Conservation (phyloP, 805 yeast genomes). For the Monosporozyma unispora region DNA sequence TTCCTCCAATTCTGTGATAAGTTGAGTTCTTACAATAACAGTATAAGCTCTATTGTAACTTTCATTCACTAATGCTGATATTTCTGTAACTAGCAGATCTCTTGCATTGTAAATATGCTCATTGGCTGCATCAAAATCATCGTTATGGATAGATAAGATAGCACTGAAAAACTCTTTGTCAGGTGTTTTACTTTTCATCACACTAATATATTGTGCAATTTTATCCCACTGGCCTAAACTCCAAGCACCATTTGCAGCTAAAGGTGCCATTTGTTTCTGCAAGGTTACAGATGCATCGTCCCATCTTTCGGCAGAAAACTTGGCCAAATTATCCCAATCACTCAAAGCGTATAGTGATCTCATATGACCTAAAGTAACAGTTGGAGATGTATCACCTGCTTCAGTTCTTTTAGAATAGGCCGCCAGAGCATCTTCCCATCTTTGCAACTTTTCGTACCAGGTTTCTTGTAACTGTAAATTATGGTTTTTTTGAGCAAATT, state of each 20-base stretch:
- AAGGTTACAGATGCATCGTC: slow-evolving; percentile 56
- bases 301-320: slow-evolving; percentile 82
- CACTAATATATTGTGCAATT: slow-evolving; percentile 82
- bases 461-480: slow-evolving; percentile 84
- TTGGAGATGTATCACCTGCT: slow-evolving; percentile 49
- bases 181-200: slow-evolving; percentile 85
- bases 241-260: slow-evolving; percentile 98
- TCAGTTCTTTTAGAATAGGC: slow-evolving; percentile 76
- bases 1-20: slow-evolving; percentile 92
- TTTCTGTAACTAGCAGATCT: slow-evolving; percentile 81
- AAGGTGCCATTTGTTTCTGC: slow-evolving; percentile 77
- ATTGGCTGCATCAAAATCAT: slow-evolving; percentile 72
- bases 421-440: slow-evolving; percentile 93
- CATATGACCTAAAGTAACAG: slow-evolving; percentile 91
- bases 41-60: slow-evolving; percentile 93
- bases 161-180: slow-evolving; percentile 92
- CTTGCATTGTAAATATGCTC: slow-evolving; percentile 74
- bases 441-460: slow-evolving; percentile 89
- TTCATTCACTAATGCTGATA: slow-evolving; percentile 87
- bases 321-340: slow-evolving; percentile 89
- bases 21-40: slow-evolving; percentile 90
- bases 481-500: slow-evolving; percentile 84
- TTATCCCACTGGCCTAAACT: slow-evolving; percentile 93
- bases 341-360: slow-evolving; percentile 93
- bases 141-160: slow-evolving; percentile 70